Base-by-base conservation (phyloP, 1,284 basidiomycete species). In the Bjerkandera adusta region DNA sequence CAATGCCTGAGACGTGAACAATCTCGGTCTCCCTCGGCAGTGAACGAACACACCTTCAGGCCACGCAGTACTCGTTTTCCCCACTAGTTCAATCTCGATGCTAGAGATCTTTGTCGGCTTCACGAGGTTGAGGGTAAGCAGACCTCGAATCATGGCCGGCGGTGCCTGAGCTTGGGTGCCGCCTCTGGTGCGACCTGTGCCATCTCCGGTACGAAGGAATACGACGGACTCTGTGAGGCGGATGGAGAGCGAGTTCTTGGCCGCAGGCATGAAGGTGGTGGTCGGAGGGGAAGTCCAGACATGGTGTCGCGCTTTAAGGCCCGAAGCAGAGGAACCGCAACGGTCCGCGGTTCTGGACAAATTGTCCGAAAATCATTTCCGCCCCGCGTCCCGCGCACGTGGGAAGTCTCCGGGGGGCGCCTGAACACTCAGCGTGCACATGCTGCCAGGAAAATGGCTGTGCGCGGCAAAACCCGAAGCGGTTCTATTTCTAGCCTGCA, bases 61-160 rank as follows among this genome's bases (percentile, higher is more conserved):
- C 89, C 93, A 97, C 18, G 70, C 68, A 5, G 75, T 79, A 11
- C 66, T 65, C 5, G 79, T 71, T 53, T 77, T 87, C 5, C 91
- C 95, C 43, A 83, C 73, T 16, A 98, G 71, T 56, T 83, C 82
- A 36, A 97, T 73, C 45, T 84, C 79, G 48, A 99, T 95, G 57
- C 85, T 89, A 29, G 87, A 86, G 58, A 99, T 86, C 63, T 87
- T 84, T 32, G 85, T 93, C 0, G 94, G 83, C 62, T 95, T 96
- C 38, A 74, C 72, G 24, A 97, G 73, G 10, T 82, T 80, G 36
- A 99, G 72, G 1, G 84, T 86, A 48, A 98, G 75, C 10, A 97
- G 71, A n/a, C 94, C 96, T 32, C 96, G 78, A 25, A 99, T 73
- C 65, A 95, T 76, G 5, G 92, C 85, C 1, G 90, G 85, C 4